Conservation (phyloP, 2,329 filamentous ascomycete species). For the Dothiorella sarmentorum region DNA sequence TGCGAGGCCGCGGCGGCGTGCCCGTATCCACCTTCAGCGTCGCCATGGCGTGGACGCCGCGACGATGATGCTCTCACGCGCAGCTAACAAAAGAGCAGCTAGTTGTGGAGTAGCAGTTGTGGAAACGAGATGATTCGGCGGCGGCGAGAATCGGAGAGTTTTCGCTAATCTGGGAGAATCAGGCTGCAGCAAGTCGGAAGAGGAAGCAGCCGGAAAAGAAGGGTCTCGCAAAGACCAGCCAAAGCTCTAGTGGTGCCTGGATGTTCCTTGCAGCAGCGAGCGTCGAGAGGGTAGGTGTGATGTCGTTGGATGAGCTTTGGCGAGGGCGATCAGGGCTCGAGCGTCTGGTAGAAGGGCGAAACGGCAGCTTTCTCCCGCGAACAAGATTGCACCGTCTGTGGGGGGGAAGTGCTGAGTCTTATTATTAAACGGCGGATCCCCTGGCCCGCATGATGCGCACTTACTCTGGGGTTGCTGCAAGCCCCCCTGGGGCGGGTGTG, state of each 20-base stretch:
- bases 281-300: neutral
- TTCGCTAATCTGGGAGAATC: neutral
- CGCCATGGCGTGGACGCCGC: conserved; percentile 5
- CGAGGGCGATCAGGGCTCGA: neutral
- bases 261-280: neutral
- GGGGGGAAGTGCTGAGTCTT: neutral
- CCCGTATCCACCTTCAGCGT: conserved; percentile 8
- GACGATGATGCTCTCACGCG: too few species aligned
- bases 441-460: neutral
- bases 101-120: neutral
- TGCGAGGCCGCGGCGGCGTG: conserved; percentile 26
- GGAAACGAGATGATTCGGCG: too few species aligned
- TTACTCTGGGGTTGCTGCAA: conserved; percentile 6
- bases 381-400: neutral
- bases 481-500: conserved; percentile 11
- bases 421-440: conserved; percentile 8
- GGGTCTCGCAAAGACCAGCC: neutral
- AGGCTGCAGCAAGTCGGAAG: neutral
- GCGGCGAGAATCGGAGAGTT: too few species aligned
- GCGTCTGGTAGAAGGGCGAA: neutral
- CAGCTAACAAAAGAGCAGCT: neutral
- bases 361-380: neutral
- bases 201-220: too few species aligned
- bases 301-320: neutral
- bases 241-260: neutral